Base-by-base conservation (phyloP, 306 rosid genomes). In the Oxytropis ochrocephala region DNA sequence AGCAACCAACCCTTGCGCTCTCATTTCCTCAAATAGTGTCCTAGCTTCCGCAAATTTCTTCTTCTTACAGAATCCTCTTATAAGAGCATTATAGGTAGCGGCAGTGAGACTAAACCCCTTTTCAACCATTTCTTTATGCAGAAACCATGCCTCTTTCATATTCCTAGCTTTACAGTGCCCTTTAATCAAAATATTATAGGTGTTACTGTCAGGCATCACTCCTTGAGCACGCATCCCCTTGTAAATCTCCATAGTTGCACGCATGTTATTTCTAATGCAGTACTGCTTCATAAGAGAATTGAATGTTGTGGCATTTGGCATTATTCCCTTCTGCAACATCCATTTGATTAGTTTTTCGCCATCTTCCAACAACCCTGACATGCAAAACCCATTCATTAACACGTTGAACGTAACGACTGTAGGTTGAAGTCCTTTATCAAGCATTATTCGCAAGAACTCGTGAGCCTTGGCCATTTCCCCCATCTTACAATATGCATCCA, bases 371-470 rank as follows among this genome's bases (percentile, higher is more conserved):
- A 84, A 85, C 80, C 95, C 96, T 50, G 84, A 69, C 84, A 79
- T 72, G 81, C 96, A 92, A 86, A 89, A 85, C 16, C 98, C 96
- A 76, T 92, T 92, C 88, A 92, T 85, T 73, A 92, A 75, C 76
- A 92, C 98, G 70, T 89, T 92, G 79, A 92, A 92, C 47, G 98
- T 87, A 57, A 92, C 96, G 69, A 87, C 81, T 48, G 98, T 87
- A 53, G 96, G 98, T 64, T 83, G 85, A 67, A 88, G 85, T 50
- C 95, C 89, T 75, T 75, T 83, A 71, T 73, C 81, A 43, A 87
- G 81, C 98, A 89, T 89, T 74, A 70, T 69, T 70, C 73, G 85
- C 74, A 92, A 65, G 70, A 92, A 79, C 49, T 68, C 78, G 42
- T 88, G 91, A 62, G 96, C 98, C 84, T 71, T 80, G 24, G 77